Evolutionary conservation across 208 protist species (phyloP).

Genomic region (Blastocrithidia nonstop): DNA sequence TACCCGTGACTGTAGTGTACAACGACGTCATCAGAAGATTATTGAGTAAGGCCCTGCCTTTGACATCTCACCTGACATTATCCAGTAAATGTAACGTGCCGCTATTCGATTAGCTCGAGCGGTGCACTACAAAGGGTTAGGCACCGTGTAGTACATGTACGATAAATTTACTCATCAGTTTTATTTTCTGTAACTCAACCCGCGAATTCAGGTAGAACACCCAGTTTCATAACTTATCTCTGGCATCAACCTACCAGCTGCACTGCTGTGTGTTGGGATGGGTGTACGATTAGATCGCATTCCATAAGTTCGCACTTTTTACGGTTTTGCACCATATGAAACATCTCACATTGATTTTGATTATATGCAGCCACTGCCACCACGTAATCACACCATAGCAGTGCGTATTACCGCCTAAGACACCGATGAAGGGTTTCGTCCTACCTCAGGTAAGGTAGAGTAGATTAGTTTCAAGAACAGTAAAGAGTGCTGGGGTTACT

Average conservation of each 20-base stretch:
- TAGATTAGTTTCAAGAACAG: conserved; percentile 92
- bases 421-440: conserved; percentile 93
- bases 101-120: conserved; percentile 87
- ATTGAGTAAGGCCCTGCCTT: conserved; percentile 95
- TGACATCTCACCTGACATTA: conserved; percentile 56
- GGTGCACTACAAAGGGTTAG: conserved; percentile 88
- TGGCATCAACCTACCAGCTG: conserved; percentile 91
- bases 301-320: conserved; percentile 91
- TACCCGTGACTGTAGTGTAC: conserved; percentile 96
- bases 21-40: conserved; percentile 96
- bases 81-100: conserved; percentile 84
- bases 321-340: conserved; percentile 60
- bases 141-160: conserved; percentile 97
- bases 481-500: conserved; percentile 97
- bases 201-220: conserved; percentile 96
- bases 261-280: conserved; percentile 94
- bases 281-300: conserved; percentile 91
- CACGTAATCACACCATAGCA: conserved; percentile 92
- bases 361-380: conserved; percentile 16
- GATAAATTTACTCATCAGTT: conserved; percentile 73
- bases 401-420: conserved; percentile 95
- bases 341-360: conserved; percentile 83
- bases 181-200: conserved; percentile 97
- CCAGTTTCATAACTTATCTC: conserved; percentile 95
- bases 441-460: conserved; percentile 87